Evolutionary conservation across 1,284 basidiomycete genomes (phyloP), one percentile per base, ranked within the genome.

Genomic region (Moesziomyces globuligerus): DNA sequence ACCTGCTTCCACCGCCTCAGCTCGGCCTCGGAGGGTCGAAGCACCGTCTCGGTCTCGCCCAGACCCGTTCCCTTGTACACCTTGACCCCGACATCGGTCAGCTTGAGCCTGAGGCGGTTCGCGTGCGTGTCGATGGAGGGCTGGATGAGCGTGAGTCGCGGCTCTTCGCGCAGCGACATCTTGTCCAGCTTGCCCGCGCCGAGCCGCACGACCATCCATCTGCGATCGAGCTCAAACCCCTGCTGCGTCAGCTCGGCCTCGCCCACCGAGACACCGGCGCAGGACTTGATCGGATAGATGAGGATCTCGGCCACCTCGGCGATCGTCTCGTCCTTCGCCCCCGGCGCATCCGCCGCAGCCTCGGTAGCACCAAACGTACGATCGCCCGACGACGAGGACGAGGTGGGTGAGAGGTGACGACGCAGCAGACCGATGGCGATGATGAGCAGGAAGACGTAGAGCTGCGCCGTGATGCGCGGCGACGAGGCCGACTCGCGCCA

Each of bases 271-370:
- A 68, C 44, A 17, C 65, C 72, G 0, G 66, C 62, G 24, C 76
- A 76, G 7, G 61, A 68, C 47, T 78, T 78, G 52, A 78, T 69
- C 5, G 76, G 74, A 24, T 78, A 76, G 45, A 78, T 48, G 40
- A 51, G 58, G 28, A 78, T 60, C n/a, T 43, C 45, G 8, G 60
- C 45, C 2, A 78, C 50, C 29, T 64, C 52, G 20, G 72, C 76
- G 13, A 74, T n/a, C 18, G 48, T 60, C 37, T 77, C 75, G 24
- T 70, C 72, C 28, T 75, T 55, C 0, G 48, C 53, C 1, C 70
- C 75, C 5, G 51, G 42, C 4, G 28, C n/a, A 0, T 24, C 10
- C 7, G 46, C 34, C 5, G 60, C 41, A 17, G 38, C 3, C 11
- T n/a, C n/a, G n/a, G 8, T 5, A 11, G 57, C 45, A 0, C 57